Evolutionary conservation across 129 eudicot genomes (phyloP).

Genomic region (Erigeron canadensis): DNA sequence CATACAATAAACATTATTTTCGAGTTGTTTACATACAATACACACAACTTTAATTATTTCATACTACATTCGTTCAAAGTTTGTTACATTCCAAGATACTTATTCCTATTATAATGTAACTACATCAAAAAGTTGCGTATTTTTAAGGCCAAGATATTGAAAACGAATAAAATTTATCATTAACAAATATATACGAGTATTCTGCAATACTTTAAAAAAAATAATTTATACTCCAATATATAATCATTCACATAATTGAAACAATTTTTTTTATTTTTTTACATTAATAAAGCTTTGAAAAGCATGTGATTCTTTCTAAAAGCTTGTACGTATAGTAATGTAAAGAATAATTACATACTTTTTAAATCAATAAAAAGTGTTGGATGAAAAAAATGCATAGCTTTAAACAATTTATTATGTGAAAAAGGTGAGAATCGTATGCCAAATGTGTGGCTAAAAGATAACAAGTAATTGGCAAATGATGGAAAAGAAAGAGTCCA

Average conservation of each 20-base stretch:
- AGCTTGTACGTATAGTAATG: constrained; percentile 19
- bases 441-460: constrained; percentile 30
- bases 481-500: constrained; percentile 8
- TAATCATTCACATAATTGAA: neutral
- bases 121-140: no score
- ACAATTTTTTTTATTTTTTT: no score
- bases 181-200: no score
- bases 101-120: no score
- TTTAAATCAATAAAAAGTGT: neutral
- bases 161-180: no score
- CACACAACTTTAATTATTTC: no score
- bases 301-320: constrained; percentile 18
- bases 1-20: no score
- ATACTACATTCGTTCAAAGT: no score
- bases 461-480: neutral
- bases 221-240: neutral
- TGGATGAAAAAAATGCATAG: neutral
- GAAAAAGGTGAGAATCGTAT: constrained; percentile 21
- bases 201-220: no score
- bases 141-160: no score
- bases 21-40: no score
- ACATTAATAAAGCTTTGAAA: neutral
- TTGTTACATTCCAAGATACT: no score
- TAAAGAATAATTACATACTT: neutral
- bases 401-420: neutral